Base-by-base conservation (phyloP, 2,329 filamentous ascomycete genomes). In the Didymella arachidicola region DNA sequence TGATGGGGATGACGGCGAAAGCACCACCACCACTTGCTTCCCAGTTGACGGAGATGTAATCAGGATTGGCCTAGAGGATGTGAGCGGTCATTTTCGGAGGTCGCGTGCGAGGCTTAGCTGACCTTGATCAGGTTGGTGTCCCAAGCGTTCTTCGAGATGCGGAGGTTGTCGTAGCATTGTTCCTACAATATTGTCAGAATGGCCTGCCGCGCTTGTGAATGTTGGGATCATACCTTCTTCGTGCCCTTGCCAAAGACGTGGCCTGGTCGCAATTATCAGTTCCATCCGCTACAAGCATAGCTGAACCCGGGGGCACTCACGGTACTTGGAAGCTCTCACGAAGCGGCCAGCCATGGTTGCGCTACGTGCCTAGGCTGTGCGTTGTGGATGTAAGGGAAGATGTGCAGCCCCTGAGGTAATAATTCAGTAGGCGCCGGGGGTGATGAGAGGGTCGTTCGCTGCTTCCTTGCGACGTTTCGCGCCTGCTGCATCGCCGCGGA, bases 101-200 rank as follows among this genome's bases (percentile, higher is more conserved):
- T 72, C 69, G 70, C 63, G 64, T 70, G 65, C 60, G 50, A 58
- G 53, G 47, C 49, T 45, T 61, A 50, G 76, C 84, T 78, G 79
- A 96, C 93, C 89, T 98, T 98, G 81, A 98, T 86, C 75, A 99
- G 83, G 82, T 99, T 99, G 73, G 93, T 97, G 79, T 99, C 95
- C 95, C 95, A 99, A 55, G 95, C 95, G 88, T 99, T 99, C 80
- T 90, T 92, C 75, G 93, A 97, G 79, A 99, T 92, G 77, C 92
- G 92, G 69, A 99, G 83, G 80, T 98, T 98, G 80, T 99, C 95
- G 82, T 98, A 99, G 84, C 93, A 97, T 86, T 92, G 91, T 79
- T 99, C 95, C 86, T 88, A 59, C 7, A 1, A 8, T 0, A 14
- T 10, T 38, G 58, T 74, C 49, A 71, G 66, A 41, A 14, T 12